Evolutionary conservation across 108 stramenopile genomes (phyloP).

Genomic region (Nitzschia sp.): DNA sequence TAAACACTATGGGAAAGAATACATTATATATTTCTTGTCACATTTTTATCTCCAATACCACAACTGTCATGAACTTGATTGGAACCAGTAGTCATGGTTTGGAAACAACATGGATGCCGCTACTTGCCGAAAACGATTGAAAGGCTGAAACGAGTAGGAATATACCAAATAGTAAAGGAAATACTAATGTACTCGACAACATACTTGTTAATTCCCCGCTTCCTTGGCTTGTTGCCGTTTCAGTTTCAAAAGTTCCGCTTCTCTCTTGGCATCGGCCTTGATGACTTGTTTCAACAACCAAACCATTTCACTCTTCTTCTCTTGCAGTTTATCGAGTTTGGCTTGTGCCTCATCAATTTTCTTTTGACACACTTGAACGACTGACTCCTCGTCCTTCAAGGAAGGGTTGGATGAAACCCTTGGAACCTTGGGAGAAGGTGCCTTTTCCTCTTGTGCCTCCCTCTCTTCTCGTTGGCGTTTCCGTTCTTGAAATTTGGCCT

Average conservation of each 20-base stretch:
- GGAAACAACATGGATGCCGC: too few species aligned
- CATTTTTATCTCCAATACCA: too few species aligned
- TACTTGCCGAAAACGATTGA: too few species aligned
- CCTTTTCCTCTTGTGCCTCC: constrained; percentile 3
- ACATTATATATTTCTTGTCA: too few species aligned
- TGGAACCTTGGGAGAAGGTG: background rate
- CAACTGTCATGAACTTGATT: too few species aligned
- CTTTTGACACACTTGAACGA: constrained; percentile 20
- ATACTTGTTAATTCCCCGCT: background rate
- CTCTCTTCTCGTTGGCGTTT: constrained; percentile 28
- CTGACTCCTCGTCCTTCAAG: constrained; percentile 10
- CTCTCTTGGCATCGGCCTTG: constrained; percentile 45
- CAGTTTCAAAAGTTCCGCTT: constrained; percentile 26
- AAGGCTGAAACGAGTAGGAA: too few species aligned
- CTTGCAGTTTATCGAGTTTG: constrained; percentile 41
- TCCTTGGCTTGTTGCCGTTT: constrained; percentile 12
- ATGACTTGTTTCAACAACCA: constrained; percentile 62
- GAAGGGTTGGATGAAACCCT: background rate
- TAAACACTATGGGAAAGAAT: too few species aligned
- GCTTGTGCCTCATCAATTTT: constrained; percentile 28
- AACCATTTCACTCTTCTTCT: constrained; percentile 47
- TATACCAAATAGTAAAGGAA: too few species aligned
- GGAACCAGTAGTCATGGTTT: too few species aligned
- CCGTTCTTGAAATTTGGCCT: constrained; percentile 21
- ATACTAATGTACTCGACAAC: background rate